Evolutionary conservation across 371 early-diverging fungal species (phyloP), one percentile per base, ranked within the genome.

Genomic region (Mucor lusitanicus): DNA sequence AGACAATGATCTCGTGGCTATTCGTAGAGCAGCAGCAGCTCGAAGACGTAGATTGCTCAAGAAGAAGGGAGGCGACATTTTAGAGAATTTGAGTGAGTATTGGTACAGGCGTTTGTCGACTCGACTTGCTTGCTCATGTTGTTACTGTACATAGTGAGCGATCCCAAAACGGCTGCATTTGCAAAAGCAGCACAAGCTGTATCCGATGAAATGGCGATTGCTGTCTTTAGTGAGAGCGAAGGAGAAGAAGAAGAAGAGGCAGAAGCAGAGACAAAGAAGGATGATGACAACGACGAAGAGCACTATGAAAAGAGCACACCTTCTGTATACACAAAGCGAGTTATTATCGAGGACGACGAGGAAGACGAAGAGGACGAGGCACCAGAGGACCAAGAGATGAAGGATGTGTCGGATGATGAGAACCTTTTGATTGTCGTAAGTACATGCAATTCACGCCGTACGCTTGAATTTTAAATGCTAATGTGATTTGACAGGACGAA

Each of bases 161-260:
- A 84, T 33, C 80, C 81, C 7, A 74, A 79, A 35, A 84, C 84
- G 0, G 73, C 75, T 11, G 84, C 84, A 25, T 84, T 84, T 73
- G 84, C 81, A 17, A 79, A 79, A 32, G 81, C 84, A 9, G 74
- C 74, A 6, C 61, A 65, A 35, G 67, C 76, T 30, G 57, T 73
- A 17, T 61, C 69, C 27, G 76, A 73, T 19, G 73, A 75, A n/a
- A 53, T 35, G 12, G 68, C 63, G 7, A 42, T 55, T 5, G 28
- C 65, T 9, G 61, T 68, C 27, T 56, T 82, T 13, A 74, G 75
- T n/a, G 72, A 74, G 42, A 59, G 64, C 19, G 80, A 77, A 59
- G 76, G 54, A 21, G 80, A 76, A 17, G 70, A 50, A 21, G 80
- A 76, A 17, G 70, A 50, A 37, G 59, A 59, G 9, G 61, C 30